These are phyloP conservation scores for Saccharomyces cerevisiae DNA, from an alignment of 805 yeast species.

Conservation along the genomic window DNA sequence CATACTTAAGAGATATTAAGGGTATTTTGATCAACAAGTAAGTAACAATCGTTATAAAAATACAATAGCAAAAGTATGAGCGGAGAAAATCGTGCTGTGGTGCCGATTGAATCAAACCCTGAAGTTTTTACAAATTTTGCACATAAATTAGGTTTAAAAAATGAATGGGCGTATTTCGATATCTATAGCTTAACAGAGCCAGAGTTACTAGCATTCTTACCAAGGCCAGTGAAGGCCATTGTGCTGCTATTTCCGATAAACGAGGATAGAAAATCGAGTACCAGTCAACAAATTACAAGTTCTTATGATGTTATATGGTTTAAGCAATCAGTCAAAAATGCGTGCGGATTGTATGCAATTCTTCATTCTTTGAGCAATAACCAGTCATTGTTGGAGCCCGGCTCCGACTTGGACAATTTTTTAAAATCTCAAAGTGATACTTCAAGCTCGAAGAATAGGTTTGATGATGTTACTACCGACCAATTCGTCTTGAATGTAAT, in stretches of 20 bases:
- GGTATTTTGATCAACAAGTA: background rate
- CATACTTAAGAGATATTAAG: background rate
- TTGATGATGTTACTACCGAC: constrained; percentile 30
- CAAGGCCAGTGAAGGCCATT: constrained; percentile 70
- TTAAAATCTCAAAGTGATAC: background rate
- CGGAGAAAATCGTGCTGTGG: constrained; percentile 36
- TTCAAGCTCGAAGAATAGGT: constrained; percentile 1
- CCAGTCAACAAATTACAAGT: background rate
- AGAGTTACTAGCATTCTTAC: constrained; percentile 70
- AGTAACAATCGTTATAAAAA: background rate
- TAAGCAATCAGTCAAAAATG: constrained; percentile 75
- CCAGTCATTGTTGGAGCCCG: constrained; percentile 17
- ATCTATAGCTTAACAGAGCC: constrained; percentile 79
- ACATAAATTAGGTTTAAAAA: constrained; percentile 55
- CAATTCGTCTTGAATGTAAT: constrained; percentile 22
- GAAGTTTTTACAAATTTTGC: constrained; percentile 68
- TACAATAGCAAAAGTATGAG: constrained; percentile 4
- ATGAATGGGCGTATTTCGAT: constrained; percentile 59
- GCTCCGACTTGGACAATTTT: constrained; percentile 17
- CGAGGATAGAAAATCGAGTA: constrained; percentile 13
- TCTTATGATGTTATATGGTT: constrained; percentile 48
- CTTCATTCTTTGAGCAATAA: constrained; percentile 51
- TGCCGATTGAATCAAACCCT: constrained; percentile 90
- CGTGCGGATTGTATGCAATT: constrained; percentile 88
- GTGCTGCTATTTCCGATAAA: constrained; percentile 81